These are phyloP conservation scores for Lactuca sativa DNA, from an alignment of 129 eudicot species.

Conservation along the genomic window DNA sequence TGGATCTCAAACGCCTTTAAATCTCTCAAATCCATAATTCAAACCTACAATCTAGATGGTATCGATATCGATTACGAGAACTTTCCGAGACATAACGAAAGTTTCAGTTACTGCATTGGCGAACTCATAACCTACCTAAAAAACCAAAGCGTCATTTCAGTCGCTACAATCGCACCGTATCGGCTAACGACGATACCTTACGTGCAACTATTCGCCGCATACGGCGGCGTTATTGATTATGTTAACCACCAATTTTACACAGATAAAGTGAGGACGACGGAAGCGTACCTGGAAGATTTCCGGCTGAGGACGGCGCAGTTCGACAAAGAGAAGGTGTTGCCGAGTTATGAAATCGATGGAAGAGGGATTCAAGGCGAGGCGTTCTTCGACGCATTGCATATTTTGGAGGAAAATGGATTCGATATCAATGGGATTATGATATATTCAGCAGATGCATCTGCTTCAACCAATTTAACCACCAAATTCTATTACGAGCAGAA, in stretches of 20 bases:
- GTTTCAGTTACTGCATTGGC: conserved; percentile 61
- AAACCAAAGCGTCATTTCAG: conserved; percentile 59
- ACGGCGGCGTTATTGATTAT: conserved; percentile 48
- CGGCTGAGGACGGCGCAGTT: conserved; percentile 41
- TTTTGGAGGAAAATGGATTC: conserved; percentile 47
- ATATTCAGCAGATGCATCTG: conserved; percentile 79
- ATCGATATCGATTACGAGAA: conserved; percentile 70
- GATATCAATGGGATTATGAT: conserved; percentile 66
- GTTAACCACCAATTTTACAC: conserved; percentile 76
- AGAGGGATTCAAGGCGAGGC: conserved; percentile 80
- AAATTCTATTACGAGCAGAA: conserved; percentile 51
- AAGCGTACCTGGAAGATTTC: conserved; percentile 47
- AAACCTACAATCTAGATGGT: conserved; percentile 62
- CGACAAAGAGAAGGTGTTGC: conserved; percentile 46
- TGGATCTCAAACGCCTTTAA: conserved; percentile 64
- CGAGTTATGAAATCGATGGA: conserved; percentile 68
- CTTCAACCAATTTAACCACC: conserved; percentile 20
- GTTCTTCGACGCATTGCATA: conserved; percentile 52
- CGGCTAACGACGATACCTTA: conserved; percentile 40
- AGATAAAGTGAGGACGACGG: conserved; percentile 49
- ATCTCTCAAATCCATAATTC: conserved; percentile 44
- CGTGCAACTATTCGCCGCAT: conserved; percentile 23
- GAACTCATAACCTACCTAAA: conserved; percentile 57
- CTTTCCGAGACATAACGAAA: conserved; percentile 50
- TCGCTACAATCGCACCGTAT: conserved; percentile 68